phyloP scores from a whole-genome alignment of 257 asterid species.

The Eucommia ulmoides region DNA sequence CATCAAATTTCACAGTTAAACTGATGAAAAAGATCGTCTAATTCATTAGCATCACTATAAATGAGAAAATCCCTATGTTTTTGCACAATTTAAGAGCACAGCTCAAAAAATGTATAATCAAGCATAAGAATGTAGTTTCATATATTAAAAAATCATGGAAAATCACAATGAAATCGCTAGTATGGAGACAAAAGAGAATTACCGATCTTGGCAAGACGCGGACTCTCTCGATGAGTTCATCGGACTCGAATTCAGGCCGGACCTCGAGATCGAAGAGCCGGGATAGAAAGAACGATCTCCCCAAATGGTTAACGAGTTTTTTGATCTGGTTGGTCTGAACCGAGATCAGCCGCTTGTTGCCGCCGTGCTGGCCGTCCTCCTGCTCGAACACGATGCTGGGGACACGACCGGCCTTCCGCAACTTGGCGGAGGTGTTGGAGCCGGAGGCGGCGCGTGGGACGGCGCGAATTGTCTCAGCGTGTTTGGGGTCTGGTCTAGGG shows the following conservation, averaged over 20 bases:
- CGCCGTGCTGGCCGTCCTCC: background rate
- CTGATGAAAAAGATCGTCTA: too few relatives aligned
- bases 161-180: too few relatives aligned
- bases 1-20: too few relatives aligned
- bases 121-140: too few relatives aligned
- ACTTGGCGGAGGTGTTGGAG: background rate
- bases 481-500: background rate
- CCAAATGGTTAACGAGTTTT: background rate
- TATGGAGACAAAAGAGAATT: background rate
- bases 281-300: background rate
- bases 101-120: too few relatives aligned
- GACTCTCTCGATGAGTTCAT: background rate
- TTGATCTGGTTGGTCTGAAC: background rate
- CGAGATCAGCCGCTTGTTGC: background rate
- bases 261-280: background rate
- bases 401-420: too few relatives aligned
- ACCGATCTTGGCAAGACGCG: background rate
- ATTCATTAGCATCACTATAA: too few relatives aligned
- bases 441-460: background rate
- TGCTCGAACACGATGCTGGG: background rate
- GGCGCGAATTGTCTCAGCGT: background rate
- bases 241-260: background rate
- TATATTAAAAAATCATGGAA: too few relatives aligned
- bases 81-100: too few relatives aligned
- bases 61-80: too few relatives aligned